These are phyloP conservation scores for Penicillium fimorum DNA, from an alignment of 495 filamentous ascomycete genomes.

Conservation along the genomic window DNA sequence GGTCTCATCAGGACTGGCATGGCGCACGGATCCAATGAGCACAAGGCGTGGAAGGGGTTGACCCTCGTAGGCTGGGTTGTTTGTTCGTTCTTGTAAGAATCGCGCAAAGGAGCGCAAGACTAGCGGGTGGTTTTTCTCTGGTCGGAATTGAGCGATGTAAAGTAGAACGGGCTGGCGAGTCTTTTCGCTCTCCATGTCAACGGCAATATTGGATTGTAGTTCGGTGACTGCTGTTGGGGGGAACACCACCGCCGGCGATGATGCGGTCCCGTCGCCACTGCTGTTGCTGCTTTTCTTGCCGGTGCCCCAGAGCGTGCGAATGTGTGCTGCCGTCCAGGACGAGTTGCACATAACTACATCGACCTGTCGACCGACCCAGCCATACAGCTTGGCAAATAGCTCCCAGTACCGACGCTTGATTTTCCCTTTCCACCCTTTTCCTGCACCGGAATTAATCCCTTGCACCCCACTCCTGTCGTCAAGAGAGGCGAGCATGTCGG, in stretches of 20 bases:
- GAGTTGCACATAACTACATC: slow-evolving; percentile 98
- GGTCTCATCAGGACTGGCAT: slow-evolving; percentile 72
- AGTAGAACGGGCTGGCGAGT: slow-evolving; percentile 67
- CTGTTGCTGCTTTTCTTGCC: slow-evolving; percentile 26
- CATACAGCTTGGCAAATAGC: slow-evolving; percentile 77
- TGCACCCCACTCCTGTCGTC: slow-evolving; percentile 62
- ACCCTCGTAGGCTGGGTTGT: slow-evolving; percentile 41
- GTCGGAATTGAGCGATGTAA: slow-evolving; percentile 95
- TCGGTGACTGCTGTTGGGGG: slow-evolving; percentile 89
- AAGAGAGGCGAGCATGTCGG: slow-evolving; percentile 90
- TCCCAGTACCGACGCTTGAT: slow-evolving; percentile 82
- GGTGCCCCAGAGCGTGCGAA: slow-evolving; percentile 74
- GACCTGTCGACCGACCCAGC: slow-evolving; percentile 71
- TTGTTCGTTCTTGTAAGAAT: slow-evolving; percentile 54
- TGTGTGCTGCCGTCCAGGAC: slow-evolving; percentile 86
- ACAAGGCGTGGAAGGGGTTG: slow-evolving; percentile 55
- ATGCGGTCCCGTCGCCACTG: slow-evolving; percentile 30
- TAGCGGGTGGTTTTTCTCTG: slow-evolving; percentile 91
- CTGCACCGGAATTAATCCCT: slow-evolving; percentile 80
- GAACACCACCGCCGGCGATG: slow-evolving; percentile 65
- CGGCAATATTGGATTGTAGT: slow-evolving; percentile 66
- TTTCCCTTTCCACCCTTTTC: slow-evolving; percentile 62
- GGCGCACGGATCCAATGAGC: slow-evolving; percentile 83
- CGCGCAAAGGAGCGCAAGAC: slow-evolving; percentile 80
- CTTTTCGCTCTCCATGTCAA: slow-evolving; percentile 63